Evolutionary conservation across 768 basidiomycete genomes (phyloP).

Genomic region (Bullera alba): DNA sequence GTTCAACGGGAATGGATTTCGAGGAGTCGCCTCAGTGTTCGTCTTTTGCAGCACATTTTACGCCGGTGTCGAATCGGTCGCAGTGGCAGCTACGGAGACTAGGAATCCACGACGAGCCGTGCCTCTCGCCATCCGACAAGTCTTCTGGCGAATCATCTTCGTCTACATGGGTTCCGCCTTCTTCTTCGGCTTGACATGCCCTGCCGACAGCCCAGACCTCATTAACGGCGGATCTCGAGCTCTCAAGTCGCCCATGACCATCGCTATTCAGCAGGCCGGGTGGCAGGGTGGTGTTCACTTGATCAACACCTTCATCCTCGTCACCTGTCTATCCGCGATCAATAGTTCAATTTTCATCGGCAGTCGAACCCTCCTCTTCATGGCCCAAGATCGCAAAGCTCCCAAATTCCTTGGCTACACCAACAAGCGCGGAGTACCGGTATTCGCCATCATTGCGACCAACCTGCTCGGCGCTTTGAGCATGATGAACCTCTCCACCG

Average conservation of each 20-base stretch:
- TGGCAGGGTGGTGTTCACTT: conserved; percentile 78
- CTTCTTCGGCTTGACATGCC: not conserved
- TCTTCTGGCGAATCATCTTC: conserved; percentile 71
- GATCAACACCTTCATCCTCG: conserved; percentile 57
- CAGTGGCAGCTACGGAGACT: conserved; percentile 53
- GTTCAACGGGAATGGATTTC: conserved; percentile 72
- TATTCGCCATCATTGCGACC: conserved; percentile 65
- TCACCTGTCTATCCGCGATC: conserved; percentile 88
- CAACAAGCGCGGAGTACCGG: conserved; percentile 67
- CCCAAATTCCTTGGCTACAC: conserved; percentile 70
- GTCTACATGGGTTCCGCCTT: conserved; percentile 46
- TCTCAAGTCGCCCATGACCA: conserved; percentile 80
- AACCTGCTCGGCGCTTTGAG: conserved; percentile 54
- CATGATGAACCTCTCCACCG: conserved; percentile 67
- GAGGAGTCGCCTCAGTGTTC: conserved; percentile 62
- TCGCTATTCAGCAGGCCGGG: conserved; percentile 67
- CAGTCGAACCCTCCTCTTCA: conserved; percentile 68
- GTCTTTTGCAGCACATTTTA: conserved; percentile 80
- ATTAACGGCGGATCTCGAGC: conserved; percentile 49
- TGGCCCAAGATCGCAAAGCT: conserved; percentile 72
- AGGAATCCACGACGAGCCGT: conserved; percentile 70
- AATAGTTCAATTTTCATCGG: conserved; percentile 83
- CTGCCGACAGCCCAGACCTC: not conserved
- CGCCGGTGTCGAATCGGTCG: conserved; percentile 88
- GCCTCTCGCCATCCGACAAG: conserved; percentile 62